Conservation (phyloP, 306 rosid genomes). For the Cucumis hystrix region DNA sequence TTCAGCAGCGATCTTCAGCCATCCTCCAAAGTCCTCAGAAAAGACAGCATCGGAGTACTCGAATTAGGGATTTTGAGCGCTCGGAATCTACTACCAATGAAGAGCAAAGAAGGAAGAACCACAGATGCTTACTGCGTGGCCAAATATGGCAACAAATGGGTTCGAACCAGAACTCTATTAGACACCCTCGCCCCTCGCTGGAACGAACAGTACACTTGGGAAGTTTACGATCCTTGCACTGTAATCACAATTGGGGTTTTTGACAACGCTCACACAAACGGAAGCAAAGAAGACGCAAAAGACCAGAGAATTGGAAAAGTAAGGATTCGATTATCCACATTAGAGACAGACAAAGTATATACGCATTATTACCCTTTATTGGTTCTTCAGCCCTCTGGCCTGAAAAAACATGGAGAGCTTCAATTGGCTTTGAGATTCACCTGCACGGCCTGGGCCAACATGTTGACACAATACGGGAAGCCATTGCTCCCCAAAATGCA, state of each 20-base stretch:
- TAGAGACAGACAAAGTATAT: constrained; percentile 65
- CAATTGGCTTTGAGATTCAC: constrained; percentile 82
- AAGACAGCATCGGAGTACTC: constrained; percentile 56
- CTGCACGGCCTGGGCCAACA: constrained; percentile 74
- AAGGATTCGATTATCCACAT: constrained; percentile 74
- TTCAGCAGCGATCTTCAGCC: constrained; percentile 94
- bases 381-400: constrained; percentile 51
- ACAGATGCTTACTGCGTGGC: constrained; percentile 92
- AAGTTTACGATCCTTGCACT: constrained; percentile 77
- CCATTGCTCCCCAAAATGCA: constrained; percentile 97
- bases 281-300: constrained; percentile 33
- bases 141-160: constrained; percentile 94
- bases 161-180: constrained; percentile 73
- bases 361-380: constrained; percentile 78
- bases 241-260: constrained; percentile 78
- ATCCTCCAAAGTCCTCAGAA: constrained; percentile 56
- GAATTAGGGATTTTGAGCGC: constrained; percentile 90
- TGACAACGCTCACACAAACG: constrained; percentile 61
- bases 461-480: constrained; percentile 63
- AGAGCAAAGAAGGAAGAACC: constrained; percentile 52
- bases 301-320: constrained; percentile 89
- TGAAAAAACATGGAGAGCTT: constrained; percentile 90
- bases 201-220: constrained; percentile 99
- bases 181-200: constrained; percentile 65
- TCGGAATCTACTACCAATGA: constrained; percentile 62